Evolutionary conservation across 495 filamentous ascomycete genomes (phyloP).

Genomic region (Usnea hakonensis): DNA sequence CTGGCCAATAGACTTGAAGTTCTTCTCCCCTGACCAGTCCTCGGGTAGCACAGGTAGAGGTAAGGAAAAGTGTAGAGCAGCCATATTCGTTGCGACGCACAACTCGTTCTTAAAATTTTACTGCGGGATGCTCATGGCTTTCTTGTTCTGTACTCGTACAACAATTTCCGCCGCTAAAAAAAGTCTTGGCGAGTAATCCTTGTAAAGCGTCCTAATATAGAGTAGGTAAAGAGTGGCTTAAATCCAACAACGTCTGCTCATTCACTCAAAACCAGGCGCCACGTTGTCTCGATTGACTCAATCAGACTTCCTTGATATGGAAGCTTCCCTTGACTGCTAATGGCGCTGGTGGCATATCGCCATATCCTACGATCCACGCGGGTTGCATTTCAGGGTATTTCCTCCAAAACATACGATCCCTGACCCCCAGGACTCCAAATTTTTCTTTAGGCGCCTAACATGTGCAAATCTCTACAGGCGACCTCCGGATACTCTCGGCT

Average conservation of each 20-base stretch:
- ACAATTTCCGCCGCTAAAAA: background rate
- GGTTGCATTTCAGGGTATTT: slow-evolving; percentile 73
- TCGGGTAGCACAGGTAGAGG: slow-evolving; percentile 69
- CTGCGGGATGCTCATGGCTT: background rate
- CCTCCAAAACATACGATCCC: background rate
- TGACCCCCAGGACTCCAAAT: background rate
- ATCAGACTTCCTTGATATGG: background rate
- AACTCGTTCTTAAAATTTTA: background rate
- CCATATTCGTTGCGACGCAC: slow-evolving; percentile 32
- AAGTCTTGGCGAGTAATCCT: background rate
- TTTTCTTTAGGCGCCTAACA: background rate
- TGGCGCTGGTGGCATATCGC: slow-evolving; percentile 75
- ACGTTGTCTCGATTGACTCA: background rate
- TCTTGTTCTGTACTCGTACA: background rate
- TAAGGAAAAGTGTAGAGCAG: slow-evolving; percentile 40
- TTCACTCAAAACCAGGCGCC: background rate
- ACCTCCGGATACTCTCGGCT: slow-evolving; percentile 54
- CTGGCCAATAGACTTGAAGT: slow-evolving; percentile 73
- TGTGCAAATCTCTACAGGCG: slow-evolving; percentile 43
- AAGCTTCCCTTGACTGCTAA: slow-evolving; percentile 18
- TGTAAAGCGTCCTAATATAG: background rate
- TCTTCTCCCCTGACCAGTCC: slow-evolving; percentile 81
- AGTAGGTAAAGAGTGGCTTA: background rate
- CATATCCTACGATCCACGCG: slow-evolving; percentile 72
- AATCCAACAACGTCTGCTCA: background rate